Percentiles rank a stretch among this genome's conserved stretches.
Evolutionary conservation across 2,329 filamentous ascomycete species (phyloP).

Genomic region (Pyricularia grisea): DNA sequence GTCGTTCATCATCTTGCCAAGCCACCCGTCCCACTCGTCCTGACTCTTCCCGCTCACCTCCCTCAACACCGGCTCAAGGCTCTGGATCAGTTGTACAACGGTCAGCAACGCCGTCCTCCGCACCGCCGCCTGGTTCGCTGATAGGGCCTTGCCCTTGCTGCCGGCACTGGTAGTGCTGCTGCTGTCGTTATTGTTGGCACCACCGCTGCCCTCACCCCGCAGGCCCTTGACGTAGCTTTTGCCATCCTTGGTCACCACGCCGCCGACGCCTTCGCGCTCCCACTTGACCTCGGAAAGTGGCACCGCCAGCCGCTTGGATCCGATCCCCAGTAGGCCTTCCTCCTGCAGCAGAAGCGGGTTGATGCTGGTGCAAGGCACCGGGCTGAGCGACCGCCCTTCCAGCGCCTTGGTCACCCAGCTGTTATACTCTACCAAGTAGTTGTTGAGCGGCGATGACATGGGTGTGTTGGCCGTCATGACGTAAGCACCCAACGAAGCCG

Average conservation of each 20-base stretch:
- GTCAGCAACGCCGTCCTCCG: constrained; percentile 73
- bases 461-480: constrained; percentile 75
- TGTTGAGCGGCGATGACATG: constrained; percentile 71
- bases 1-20: constrained; percentile 77
- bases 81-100: constrained; percentile 75
- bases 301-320: constrained; percentile 72
- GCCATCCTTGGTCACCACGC: constrained; percentile 49
- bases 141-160: constrained; percentile 42
- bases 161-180: constrained; percentile 7
- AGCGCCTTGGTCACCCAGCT: constrained; percentile 70
- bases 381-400: constrained; percentile 57
- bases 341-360: constrained; percentile 75
- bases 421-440: constrained; percentile 76
- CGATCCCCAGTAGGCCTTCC: constrained; percentile 59
- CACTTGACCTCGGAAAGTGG: constrained; percentile 77
- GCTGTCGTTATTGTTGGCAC: constrained; percentile 2
- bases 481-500: constrained; percentile 68
- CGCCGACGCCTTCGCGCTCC: constrained; percentile 68
- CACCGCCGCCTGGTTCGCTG: constrained; percentile 61
- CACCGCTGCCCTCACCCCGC: constrained; percentile 27
- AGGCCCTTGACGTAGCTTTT: constrained; percentile 49
- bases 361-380: constrained; percentile 71
- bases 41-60: constrained; percentile 78
- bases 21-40: constrained; percentile 90
- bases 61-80: constrained; percentile 71